These are phyloP conservation scores for Ogataea philodendri DNA, from an alignment of 805 yeast species.

Conservation along the genomic window DNA sequence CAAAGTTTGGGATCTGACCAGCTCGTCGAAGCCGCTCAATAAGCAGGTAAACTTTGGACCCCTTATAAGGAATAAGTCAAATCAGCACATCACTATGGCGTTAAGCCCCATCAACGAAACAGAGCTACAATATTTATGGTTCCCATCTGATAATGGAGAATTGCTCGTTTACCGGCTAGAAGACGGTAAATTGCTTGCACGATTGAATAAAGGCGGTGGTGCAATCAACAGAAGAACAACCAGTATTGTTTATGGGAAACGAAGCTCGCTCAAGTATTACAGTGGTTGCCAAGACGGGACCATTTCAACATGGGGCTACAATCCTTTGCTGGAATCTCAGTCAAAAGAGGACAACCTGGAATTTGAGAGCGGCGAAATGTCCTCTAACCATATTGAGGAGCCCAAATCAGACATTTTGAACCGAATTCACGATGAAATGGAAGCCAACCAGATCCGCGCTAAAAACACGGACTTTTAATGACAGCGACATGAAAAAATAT, in stretches of 20 bases:
- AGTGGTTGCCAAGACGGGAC: slow-evolving; percentile 71
- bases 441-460: slow-evolving; percentile 20
- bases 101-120: slow-evolving; percentile 52
- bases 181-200: slow-evolving; percentile 61
- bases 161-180: slow-evolving; percentile 53
- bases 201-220: slow-evolving; percentile 46
- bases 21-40: slow-evolving; percentile 46
- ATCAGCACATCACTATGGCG: slow-evolving; percentile 55
- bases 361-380: slow-evolving; percentile 16
- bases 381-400: neutral
- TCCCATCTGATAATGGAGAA: slow-evolving; percentile 77
- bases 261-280: slow-evolving; percentile 44
- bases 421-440: slow-evolving; percentile 31
- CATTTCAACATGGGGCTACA: slow-evolving; percentile 56
- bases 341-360: slow-evolving; percentile 6
- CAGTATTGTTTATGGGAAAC: slow-evolving; percentile 49
- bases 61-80: slow-evolving; percentile 60
- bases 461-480: slow-evolving; percentile 7
- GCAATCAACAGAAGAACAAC: slow-evolving; percentile 44
- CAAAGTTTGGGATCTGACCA: slow-evolving; percentile 72
- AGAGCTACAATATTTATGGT: slow-evolving; percentile 55
- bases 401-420: slow-evolving; percentile 23
- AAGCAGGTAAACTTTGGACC: slow-evolving; percentile 77
- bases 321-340: slow-evolving; percentile 18
- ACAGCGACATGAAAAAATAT: slow-evolving; percentile 8